phyloP scores from a whole-genome alignment of 2,329 filamentous ascomycete genomes.

The Cladophialophora carrionii region DNA sequence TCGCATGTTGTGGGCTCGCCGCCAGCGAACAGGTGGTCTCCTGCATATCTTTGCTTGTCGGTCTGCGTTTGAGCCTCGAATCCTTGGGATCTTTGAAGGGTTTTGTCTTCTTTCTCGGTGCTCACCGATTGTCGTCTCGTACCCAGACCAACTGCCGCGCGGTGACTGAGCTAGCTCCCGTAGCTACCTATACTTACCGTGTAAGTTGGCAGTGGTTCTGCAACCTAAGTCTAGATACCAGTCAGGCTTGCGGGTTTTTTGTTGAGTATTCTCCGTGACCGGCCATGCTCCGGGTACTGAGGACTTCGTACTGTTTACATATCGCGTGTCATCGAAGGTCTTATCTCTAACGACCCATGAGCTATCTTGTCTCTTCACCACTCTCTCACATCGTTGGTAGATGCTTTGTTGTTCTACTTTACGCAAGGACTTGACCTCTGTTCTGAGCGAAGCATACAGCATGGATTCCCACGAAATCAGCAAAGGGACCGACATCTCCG shows the following conservation, averaged over 20 bases:
- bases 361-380: background rate
- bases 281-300: background rate
- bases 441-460: background rate
- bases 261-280: background rate
- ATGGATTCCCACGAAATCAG: constrained; percentile 12
- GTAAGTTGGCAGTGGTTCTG: background rate
- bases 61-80: too few species aligned
- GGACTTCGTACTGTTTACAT: background rate
- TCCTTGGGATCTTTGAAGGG: too few species aligned
- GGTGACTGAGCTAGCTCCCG: background rate
- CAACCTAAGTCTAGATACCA: background rate
- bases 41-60: too few species aligned
- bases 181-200: too few species aligned
- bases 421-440: background rate
- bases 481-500: constrained; percentile 24
- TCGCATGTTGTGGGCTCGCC: too few species aligned
- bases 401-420: too few species aligned
- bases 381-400: background rate
- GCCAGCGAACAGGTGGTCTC: too few species aligned
- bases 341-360: background rate
- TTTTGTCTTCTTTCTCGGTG: too few species aligned
- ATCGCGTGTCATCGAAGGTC: background rate
- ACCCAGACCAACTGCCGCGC: background rate
- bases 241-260: background rate
- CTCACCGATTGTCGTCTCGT: too few species aligned